phyloP scores from a whole-genome alignment of 345 rosid species.

The Erysimum cheiranthoides region DNA sequence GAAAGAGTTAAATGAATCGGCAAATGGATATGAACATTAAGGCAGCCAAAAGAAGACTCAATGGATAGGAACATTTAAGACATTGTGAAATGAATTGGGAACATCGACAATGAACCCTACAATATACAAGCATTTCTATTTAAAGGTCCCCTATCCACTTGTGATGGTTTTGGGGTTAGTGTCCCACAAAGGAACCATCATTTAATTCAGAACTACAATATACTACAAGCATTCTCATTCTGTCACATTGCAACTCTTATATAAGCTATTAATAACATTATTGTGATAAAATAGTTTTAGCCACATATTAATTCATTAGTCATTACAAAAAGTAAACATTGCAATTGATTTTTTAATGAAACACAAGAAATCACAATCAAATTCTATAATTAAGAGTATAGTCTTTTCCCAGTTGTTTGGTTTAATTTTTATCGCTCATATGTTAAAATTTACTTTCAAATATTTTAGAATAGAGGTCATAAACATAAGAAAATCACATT shows the following conservation, averaged over 20 bases:
- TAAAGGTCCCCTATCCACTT: conserved; percentile 32
- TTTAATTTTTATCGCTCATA: too few species aligned
- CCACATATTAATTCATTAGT: background rate
- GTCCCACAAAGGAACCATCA: conserved; percentile 24
- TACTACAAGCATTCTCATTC: background rate
- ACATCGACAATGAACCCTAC: conserved; percentile 24
- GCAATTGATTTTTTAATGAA: background rate
- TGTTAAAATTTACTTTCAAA: too few species aligned
- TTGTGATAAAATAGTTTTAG: background rate
- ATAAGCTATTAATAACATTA: background rate
- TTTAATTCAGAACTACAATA: background rate
- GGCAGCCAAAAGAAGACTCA: background rate
- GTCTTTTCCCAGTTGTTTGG: too few species aligned
- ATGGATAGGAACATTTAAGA: conserved; percentile 25
- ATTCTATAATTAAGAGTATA: too few species aligned
- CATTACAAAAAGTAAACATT: background rate
- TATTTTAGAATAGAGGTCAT: too few species aligned
- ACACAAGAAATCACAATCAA: too few species aligned
- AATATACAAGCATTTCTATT: background rate
- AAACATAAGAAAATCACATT: too few species aligned
- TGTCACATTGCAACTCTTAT: background rate
- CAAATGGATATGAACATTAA: conserved; percentile 4
- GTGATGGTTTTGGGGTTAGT: conserved; percentile 17
- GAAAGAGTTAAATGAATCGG: background rate
- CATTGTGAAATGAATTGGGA: conserved; percentile 17